Evolutionary conservation across 2,329 filamentous ascomycete genomes (phyloP).

Genomic region (Microascus cirrosus): DNA sequence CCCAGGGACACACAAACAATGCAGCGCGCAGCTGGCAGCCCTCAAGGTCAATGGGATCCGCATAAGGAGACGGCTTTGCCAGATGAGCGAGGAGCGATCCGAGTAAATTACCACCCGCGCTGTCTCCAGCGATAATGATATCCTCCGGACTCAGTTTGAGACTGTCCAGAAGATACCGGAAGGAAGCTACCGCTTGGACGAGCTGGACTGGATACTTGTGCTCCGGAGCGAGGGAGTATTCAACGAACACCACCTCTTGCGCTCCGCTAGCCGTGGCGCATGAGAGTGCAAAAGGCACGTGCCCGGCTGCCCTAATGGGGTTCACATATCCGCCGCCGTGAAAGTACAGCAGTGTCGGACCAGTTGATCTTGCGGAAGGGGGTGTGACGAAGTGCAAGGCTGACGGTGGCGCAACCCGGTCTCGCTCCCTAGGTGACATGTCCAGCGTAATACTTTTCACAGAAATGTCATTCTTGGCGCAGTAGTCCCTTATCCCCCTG

Average conservation of each 20-base stretch:
- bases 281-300: constrained; percentile 10
- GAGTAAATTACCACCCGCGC: constrained; percentile 12
- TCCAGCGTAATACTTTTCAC: constrained; percentile 1
- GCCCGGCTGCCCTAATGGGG: constrained; percentile 7
- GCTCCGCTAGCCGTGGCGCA: constrained; percentile 7
- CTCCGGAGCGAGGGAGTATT: constrained; percentile 12
- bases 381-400: constrained; percentile 11
- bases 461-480: neutral
- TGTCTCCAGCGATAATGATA: constrained; percentile 12
- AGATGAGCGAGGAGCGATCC: constrained; percentile 11
- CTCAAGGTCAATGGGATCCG: constrained; percentile 6
- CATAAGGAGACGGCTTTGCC: constrained; percentile 9
- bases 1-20: constrained; percentile 11
- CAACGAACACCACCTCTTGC: constrained; percentile 9
- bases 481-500: neutral
- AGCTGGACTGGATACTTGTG: constrained; percentile 12
- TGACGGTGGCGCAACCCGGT: neutral
- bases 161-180: constrained; percentile 10
- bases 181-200: constrained; percentile 9
- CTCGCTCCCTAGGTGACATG: neutral
- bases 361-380: neutral
- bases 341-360: constrained; percentile 10
- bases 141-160: constrained; percentile 5
- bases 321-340: constrained; percentile 14
- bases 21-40: constrained; percentile 7